Percentiles rank a stretch among this genome's conserved stretches.
These are phyloP conservation scores for Russula brevipes DNA, from an alignment of 768 basidiomycete species.

Conservation along the genomic window DNA sequence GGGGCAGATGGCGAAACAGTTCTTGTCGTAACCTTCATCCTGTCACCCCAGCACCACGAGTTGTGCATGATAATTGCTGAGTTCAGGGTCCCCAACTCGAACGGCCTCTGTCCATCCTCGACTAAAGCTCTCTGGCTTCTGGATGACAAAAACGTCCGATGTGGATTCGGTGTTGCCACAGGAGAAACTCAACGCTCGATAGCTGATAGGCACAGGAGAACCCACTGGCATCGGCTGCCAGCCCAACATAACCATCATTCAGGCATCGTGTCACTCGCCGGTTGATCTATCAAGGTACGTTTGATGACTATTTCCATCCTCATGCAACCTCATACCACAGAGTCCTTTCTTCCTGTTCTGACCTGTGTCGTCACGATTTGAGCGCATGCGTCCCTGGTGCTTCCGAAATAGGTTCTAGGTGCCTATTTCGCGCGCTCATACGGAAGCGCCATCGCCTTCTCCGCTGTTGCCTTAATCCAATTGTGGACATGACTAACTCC, in stretches of 20 bases:
- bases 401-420: slow-evolving; percentile 8
- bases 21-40: background rate
- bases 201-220: background rate
- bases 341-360: slow-evolving; percentile 10
- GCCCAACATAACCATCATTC: slow-evolving; percentile 11
- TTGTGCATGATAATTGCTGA: background rate
- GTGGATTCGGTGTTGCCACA: background rate
- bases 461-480: background rate
- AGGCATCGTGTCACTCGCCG: background rate
- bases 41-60: background rate
- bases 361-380: background rate
- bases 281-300: slow-evolving; percentile 9
- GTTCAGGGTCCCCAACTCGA: background rate
- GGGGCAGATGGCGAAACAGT: background rate
- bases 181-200: background rate
- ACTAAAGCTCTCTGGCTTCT: background rate
- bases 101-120: background rate
- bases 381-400: background rate
- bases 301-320: background rate
- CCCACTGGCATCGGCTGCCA: background rate
- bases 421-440: background rate
- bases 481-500: background rate
- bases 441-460: background rate
- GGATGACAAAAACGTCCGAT: background rate
- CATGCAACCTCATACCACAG: background rate